phyloP scores from a whole-genome alignment of 192 early-diverging fungal species.

The Backusella luteola region DNA sequence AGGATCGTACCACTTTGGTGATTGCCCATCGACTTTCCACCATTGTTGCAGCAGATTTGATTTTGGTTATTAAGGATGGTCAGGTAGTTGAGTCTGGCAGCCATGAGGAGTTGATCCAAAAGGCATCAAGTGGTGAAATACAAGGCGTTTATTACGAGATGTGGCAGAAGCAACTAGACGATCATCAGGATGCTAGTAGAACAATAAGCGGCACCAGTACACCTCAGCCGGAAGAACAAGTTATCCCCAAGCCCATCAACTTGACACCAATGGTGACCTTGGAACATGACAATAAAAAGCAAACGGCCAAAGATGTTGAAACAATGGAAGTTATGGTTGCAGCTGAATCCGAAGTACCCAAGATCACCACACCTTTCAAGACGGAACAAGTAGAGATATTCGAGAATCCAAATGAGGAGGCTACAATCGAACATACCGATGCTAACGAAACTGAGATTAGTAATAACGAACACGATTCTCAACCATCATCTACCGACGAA shows the following conservation, averaged over 20 bases:
- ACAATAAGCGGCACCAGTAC: background rate
- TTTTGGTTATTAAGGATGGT: constrained; percentile 83
- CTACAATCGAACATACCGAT: background rate
- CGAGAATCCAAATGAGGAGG: background rate
- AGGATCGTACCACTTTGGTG: constrained; percentile 82
- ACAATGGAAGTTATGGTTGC: background rate
- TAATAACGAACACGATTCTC: background rate
- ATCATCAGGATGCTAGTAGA: constrained; percentile 36
- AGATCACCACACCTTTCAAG: background rate
- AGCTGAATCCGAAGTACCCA: background rate
- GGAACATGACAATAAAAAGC: background rate
- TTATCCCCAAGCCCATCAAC: background rate
- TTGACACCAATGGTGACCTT: background rate
- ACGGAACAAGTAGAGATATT: background rate
- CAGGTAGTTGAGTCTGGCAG: constrained; percentile 78
- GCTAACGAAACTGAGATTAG: background rate
- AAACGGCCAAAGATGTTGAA: background rate
- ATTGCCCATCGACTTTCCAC: constrained; percentile 87
- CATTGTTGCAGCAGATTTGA: constrained; percentile 79
- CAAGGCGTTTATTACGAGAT: constrained; percentile 81
- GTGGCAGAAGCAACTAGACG: constrained; percentile 87
- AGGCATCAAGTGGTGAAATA: constrained; percentile 23
- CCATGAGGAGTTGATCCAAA: constrained; percentile 68
- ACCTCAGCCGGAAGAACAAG: background rate
- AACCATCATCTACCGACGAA: background rate